Evolutionary conservation across 345 rosid species (phyloP), one percentile per base, ranked within the genome.

Genomic region (Citrus medica): DNA sequence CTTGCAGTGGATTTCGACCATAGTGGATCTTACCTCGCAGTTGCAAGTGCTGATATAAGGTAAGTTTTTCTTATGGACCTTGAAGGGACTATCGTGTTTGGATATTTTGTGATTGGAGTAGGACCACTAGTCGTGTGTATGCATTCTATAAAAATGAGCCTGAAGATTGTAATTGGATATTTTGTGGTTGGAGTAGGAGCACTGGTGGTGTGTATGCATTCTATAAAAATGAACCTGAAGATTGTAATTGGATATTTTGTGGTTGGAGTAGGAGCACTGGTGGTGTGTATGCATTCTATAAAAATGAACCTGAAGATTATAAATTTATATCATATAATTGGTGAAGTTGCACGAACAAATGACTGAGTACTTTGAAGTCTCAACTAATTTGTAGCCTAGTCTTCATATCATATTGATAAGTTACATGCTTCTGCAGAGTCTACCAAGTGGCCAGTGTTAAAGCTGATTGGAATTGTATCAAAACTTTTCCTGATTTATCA

Each of bases 1-100:
- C 35, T 85, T 87, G 88, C 94, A 95, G 99, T 93, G 86, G 99
- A 90, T 82, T 94, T 96, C 46, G 99, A 94, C 77, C 92, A 89
- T 58, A 96, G 97, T 76, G 99, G 99, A 82, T 84, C 80, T 74
- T 96, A 92, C 86, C 94, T 96, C 21, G 97, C 94, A 61, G 71
- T 94, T 82, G 91, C 93, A 25, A 97, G 98, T 67, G 90, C 97
- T 37, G 99, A 96, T 77, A 86, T 89, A 82, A 90, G 97, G 99
- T 92, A 68, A 65, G 85, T 69, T 4, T 71, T 19, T 28, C 17
- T 24, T 51, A 61, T 67, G 33, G 46, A 37, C 63, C 42, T 35
- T 51, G 21, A 5, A 19, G 33, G n/a, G 38, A 37, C 16, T 51
- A 7, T 38, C 19, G 9, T 16, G 68, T 25, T n/a, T 38, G 60